phyloP scores from a whole-genome alignment of 1,284 basidiomycete genomes.

The Pseudozyma hubeiensis region DNA sequence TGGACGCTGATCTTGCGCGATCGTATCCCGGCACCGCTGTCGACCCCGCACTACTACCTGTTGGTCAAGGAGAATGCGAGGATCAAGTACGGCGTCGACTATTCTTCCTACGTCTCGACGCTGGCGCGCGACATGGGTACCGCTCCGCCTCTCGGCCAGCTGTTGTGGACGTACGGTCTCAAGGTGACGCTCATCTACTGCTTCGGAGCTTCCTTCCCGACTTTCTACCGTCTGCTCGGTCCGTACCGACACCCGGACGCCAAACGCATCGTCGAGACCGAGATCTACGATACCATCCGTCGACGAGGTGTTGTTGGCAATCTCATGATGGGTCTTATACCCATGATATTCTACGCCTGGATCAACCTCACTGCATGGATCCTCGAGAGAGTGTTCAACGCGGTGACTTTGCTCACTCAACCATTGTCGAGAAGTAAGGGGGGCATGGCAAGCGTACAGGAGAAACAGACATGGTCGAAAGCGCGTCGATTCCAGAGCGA shows the following conservation, averaged over 20 bases:
- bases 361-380: constrained; percentile 68
- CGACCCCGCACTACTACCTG: constrained; percentile 74
- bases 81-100: constrained; percentile 76
- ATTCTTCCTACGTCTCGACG: constrained; percentile 74
- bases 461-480: constrained; percentile 6
- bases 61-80: constrained; percentile 73
- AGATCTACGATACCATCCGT: constrained; percentile 77
- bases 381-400: constrained; percentile 51
- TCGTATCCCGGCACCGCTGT: constrained; percentile 70
- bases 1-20: constrained; percentile 74
- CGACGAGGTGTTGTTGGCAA: constrained; percentile 75
- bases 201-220: constrained; percentile 75
- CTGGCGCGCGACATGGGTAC: constrained; percentile 76
- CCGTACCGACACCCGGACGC: constrained; percentile 71
- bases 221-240: constrained; percentile 76
- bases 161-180: constrained; percentile 73
- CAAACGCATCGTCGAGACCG: constrained; percentile 72
- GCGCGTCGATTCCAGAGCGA: constrained; percentile 31
- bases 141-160: constrained; percentile 72
- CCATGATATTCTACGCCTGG: constrained; percentile 70
- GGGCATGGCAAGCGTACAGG: background rate
- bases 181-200: constrained; percentile 75
- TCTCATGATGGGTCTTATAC: constrained; percentile 73
- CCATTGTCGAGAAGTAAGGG: constrained; percentile 6
- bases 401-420: constrained; percentile 4